Conservation (phyloP, 2,329 filamentous ascomycete genomes). For the Alternaria dauci region DNA sequence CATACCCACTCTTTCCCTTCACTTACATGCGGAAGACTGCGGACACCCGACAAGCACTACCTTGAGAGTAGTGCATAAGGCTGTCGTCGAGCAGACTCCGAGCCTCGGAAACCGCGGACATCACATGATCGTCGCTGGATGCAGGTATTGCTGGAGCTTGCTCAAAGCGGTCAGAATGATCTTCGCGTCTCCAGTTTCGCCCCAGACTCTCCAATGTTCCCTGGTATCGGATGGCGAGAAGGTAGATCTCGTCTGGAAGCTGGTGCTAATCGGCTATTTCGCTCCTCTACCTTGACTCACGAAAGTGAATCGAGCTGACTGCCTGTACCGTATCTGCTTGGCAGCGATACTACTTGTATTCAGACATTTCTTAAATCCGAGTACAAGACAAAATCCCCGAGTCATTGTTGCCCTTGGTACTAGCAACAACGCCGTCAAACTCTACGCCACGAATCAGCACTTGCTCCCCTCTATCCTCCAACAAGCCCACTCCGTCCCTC, state of each 20-base stretch:
- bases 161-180: neutral
- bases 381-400: neutral
- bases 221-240: neutral
- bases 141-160: neutral
- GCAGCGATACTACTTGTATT: neutral
- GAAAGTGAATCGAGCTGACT: neutral
- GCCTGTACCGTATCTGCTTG: neutral
- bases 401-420: neutral
- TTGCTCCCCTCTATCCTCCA: neutral
- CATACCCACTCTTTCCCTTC: neutral
- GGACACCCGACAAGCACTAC: neutral
- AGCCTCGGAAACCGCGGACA: neutral
- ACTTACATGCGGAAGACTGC: neutral
- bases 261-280: neutral
- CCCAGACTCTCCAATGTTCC: neutral
- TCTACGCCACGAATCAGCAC: neutral
- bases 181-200: neutral
- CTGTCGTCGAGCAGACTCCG: neutral
- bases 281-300: neutral
- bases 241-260: no score
- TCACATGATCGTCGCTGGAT: neutral
- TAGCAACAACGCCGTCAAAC: no score
- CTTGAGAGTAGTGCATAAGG: neutral
- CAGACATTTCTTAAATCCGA: neutral
- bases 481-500: neutral